Evolutionary conservation across 805 yeast species (phyloP), one percentile per base, ranked within the genome.

Genomic region (Yarrowia phangngaensis): DNA sequence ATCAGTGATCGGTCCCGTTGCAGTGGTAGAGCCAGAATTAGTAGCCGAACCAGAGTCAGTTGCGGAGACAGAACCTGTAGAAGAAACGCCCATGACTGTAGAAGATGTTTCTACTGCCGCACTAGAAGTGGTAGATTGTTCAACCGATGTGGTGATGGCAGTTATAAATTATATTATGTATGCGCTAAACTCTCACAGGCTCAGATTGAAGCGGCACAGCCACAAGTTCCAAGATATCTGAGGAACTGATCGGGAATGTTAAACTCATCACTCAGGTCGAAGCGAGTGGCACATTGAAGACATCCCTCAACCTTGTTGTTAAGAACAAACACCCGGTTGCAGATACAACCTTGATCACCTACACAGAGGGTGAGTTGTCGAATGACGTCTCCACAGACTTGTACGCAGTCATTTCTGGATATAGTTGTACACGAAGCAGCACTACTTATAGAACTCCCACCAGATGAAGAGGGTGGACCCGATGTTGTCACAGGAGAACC

Each of bases 321-420:
- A n/a, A n/a, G n/a, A n/a, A n/a, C n/a, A n/a, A n/a, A n/a, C n/a
- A n/a, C n/a, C n/a, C n/a, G n/a, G n/a, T n/a, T n/a, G n/a, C n/a
- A n/a, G n/a, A n/a, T n/a, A n/a, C n/a, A n/a, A n/a, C n/a, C n/a
- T n/a, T n/a, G n/a, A n/a, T n/a, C n/a, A n/a, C n/a, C n/a, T n/a
- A n/a, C 31, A 26, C 43, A 36, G 4, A 36, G 43, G 12, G 43
- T 31, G 26, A 36, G 24, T 20, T 28, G 26, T 20, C 35, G 27
- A 5, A 40, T 29, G 28, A 40, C 29, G 15, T 40, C 35, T 6
- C 34, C 33, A 14, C 34, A 40, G n/a, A 20, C 14, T 16, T 20
- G 14, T 15, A 28, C 15, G 14, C 47, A 40, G 9, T 9, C 2
- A 11, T 36, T 31, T 23, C 17, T 22, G 13, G 43, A 26, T 6